Base-by-base conservation (phyloP, 2,329 filamentous ascomycete genomes). In the Talaromyces funiculosus region DNA sequence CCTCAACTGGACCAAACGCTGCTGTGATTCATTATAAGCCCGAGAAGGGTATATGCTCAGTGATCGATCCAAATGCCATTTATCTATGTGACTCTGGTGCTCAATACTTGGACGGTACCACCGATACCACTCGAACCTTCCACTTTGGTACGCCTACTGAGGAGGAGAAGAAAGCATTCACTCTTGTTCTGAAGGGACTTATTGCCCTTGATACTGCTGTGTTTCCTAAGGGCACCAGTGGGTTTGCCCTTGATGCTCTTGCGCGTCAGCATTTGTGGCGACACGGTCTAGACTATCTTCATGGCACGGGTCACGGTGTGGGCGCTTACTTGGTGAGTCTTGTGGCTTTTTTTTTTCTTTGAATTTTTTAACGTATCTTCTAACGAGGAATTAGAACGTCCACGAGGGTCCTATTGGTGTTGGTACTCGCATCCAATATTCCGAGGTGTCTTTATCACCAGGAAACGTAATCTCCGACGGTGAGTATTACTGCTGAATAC, bases 321-420 rank as follows among this genome's bases (percentile, higher is more conserved):
- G 94, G 94, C 29, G 96, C 92, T 1, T 99, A 88, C 75, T 79
- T 99, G 66, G 78, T 79, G 71, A 66, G 62, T 35, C 5, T 5
- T 14, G 12, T 16, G 29, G n/a, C n/a, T n/a, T n/a, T n/a, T n/a
- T n/a, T n/a, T n/a, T n/a, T n/a, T n/a, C n/a, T n/a, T n/a, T n/a
- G n/a, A n/a, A n/a, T n/a, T n/a, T n/a, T n/a, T n/a, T n/a, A n/a
- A n/a, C n/a, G n/a, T 10, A 10, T 14, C 14, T 43, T 10, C 40
- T 62, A 16, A 60, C 42, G 16, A 24, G 29, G 9, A 43, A 12
- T 20, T 57, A 80, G 69, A 99, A 99, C 67, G 94, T 99, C 0
- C 94, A 99, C 72, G 94, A 99, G 77, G 94, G 94, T 0, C 94
- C 94, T 1, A 96, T 99, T 63, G 94, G 94, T 20, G 95, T 99